phyloP scores from a whole-genome alignment of 164 flowering plant species.

The Tetracentron sinense region DNA sequence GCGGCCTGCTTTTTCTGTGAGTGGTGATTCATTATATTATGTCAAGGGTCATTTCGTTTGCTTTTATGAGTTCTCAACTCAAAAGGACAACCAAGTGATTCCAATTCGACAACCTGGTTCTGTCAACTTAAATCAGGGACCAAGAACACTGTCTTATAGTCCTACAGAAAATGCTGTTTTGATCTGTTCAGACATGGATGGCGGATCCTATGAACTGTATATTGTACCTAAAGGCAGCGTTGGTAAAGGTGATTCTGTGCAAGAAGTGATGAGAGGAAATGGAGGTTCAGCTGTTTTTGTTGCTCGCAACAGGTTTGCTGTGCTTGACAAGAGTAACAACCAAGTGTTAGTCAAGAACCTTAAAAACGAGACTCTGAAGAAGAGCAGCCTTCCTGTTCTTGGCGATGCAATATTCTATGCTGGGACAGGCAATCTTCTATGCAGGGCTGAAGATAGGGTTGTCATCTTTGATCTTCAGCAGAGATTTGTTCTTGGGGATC shows the following conservation, averaged over 20 bases:
- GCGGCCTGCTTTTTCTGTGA: too few species aligned
- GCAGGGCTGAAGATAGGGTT: conserved; percentile 1
- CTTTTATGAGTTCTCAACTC: background rate
- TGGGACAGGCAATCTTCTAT: too few species aligned
- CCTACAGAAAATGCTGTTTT: too few species aligned
- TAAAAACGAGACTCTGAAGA: background rate
- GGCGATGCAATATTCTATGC: too few species aligned
- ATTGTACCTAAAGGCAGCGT: background rate
- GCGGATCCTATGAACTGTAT: background rate
- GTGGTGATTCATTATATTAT: too few species aligned
- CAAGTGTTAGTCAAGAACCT: too few species aligned
- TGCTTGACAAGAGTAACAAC: background rate
- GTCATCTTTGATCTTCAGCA: too few species aligned
- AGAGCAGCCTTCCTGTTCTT: background rate
- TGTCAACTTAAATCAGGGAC: background rate
- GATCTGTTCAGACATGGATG: background rate
- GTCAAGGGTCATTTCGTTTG: background rate
- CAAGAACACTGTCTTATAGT: too few species aligned
- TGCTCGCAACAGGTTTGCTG: too few species aligned
- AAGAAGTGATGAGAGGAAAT: background rate
- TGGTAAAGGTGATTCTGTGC: background rate
- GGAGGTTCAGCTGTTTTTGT: too few species aligned
- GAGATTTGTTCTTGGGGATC: too few species aligned
- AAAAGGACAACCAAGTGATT: background rate
- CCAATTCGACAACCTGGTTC: conserved; percentile 1